A percentile compares a stretch with the other conserved stretches of the same genome.
phyloP scores from a whole-genome alignment of 148 eudicot genomes.

The Cornus florida region DNA sequence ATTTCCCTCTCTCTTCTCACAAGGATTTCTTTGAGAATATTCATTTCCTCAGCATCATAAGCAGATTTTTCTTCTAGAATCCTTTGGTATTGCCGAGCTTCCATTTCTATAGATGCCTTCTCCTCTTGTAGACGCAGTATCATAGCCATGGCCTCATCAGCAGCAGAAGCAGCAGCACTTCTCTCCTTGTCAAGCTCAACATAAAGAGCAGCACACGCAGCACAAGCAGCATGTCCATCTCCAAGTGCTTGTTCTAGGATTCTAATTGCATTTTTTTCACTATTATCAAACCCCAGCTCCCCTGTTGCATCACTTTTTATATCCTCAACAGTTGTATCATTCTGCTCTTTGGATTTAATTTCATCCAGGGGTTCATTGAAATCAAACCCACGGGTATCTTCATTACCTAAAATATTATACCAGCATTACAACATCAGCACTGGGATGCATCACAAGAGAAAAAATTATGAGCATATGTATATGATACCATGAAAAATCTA shows the following conservation, averaged over 20 bases:
- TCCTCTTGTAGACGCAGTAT: slow-evolving; percentile 85
- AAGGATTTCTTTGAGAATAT: slow-evolving; percentile 80
- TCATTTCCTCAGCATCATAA: slow-evolving; percentile 94
- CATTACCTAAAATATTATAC: slow-evolving; percentile 31
- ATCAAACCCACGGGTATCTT: slow-evolving; percentile 24
- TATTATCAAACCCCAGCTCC: slow-evolving; percentile 23
- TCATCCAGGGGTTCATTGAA: slow-evolving; percentile 29
- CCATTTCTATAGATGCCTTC: slow-evolving; percentile 90
- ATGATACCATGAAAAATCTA: neutral
- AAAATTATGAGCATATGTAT: neutral
- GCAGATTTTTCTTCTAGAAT: slow-evolving; percentile 86
- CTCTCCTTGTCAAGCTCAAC: slow-evolving; percentile 92
- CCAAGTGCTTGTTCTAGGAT: slow-evolving; percentile 63
- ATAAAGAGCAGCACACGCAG: slow-evolving; percentile 63
- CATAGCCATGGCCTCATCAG: slow-evolving; percentile 99
- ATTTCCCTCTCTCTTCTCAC: slow-evolving; percentile 78
- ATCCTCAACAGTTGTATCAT: slow-evolving; percentile 27
- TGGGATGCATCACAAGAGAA: neutral
- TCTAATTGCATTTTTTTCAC: slow-evolving; percentile 42
- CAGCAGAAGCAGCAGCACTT: slow-evolving; percentile 87
- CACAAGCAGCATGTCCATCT: slow-evolving; percentile 66
- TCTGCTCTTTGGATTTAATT: slow-evolving; percentile 22
- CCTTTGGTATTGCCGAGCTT: slow-evolving; percentile 91
- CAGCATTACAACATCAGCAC: slow-evolving; percentile 3
- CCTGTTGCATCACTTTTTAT: slow-evolving; percentile 17